Base-by-base conservation (phyloP, 208 protist species). In the Novymonas esmeraldas region DNA sequence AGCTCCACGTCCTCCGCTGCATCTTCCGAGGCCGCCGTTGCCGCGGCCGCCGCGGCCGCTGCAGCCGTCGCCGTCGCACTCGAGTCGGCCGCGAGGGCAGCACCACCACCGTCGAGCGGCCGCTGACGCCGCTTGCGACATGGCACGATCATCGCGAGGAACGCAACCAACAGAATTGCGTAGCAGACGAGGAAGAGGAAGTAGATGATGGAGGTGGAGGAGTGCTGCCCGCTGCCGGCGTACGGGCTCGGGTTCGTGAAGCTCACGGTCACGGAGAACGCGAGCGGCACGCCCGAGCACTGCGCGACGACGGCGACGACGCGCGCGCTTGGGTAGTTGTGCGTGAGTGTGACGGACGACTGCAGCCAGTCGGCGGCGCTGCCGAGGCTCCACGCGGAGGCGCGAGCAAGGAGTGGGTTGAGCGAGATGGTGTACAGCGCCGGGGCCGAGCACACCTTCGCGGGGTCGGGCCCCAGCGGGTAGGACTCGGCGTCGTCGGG, bases 241-340 rank as follows among this genome's bases (percentile, higher is more conserved):
- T 51, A 55, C 2, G 36, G 26, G 31, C 62, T 11, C 13, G 69
- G 33, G 48, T 84, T 88, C 3, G 33, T 31, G 58, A 88, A 75
- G 16, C 20, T 70, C 3, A 71, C 66, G 3, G 65, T 50, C 16
- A 88, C n/a, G 3, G 73, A 36, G 7, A 87, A 63, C 1, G 66
- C 61, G 3, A 91, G 18, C 3, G 86, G 86, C 24, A 85, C 54
- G 14, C 68, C 58, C 6, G 76, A 85, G 63, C 86, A 92, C 76
- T 92, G 86, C 54, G 70, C 78, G 9, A 89, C 58, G 2, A 89
- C 80, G 13, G 78, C 79, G 39, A 92, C 58, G 0, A 82, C 39
- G 48, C 70, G 73, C 13, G 57, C 55, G 10, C 68, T 3, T 3
- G 54, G 50, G 36, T 81, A 79, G 36, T 29, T 2, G 57, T 87